Evolutionary conservation across 805 yeast species (phyloP).

Genomic region (Starmerella riodocensis): DNA sequence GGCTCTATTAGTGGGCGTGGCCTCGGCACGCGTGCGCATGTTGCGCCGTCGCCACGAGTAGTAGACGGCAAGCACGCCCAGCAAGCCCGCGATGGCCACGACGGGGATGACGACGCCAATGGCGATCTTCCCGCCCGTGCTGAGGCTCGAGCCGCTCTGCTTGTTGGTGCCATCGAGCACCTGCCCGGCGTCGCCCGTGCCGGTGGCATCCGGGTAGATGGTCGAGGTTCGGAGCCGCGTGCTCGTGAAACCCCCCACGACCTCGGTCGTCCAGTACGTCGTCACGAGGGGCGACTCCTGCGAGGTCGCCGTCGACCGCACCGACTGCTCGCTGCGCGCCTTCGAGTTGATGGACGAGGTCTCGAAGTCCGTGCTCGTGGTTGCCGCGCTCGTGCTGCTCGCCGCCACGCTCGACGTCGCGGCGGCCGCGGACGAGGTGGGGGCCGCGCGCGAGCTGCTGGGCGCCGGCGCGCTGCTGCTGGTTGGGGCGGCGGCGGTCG

Average conservation of each 20-base stretch:
- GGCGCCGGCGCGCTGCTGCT: no score
- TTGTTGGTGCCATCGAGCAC: not conserved
- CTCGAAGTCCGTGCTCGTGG: no score
- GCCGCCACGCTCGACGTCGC: no score
- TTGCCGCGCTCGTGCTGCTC: no score
- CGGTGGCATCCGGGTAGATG: conserved; percentile 1
- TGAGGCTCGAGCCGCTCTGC: conserved; percentile 2
- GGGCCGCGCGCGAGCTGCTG: no score
- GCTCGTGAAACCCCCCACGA: conserved; percentile 7
- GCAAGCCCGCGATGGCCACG: conserved; percentile 10
- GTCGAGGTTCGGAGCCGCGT: conserved; percentile 7
- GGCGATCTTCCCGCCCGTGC: conserved; percentile 15
- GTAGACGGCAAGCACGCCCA: not conserved
- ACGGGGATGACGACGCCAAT: conserved; percentile 16
- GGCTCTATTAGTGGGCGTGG: conserved; percentile 1
- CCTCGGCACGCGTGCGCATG: not conserved
- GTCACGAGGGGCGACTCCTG: not conserved
- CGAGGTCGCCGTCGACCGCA: no score
- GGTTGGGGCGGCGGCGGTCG: no score
- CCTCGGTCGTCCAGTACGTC: conserved; percentile 2
- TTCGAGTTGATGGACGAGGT: no score
- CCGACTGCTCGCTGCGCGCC: no score
- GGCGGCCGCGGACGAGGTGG: no score
- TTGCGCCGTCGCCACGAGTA: conserved; percentile 5
- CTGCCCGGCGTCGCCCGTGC: not conserved